Evolutionary conservation across 2,329 filamentous ascomycete species (phyloP).

Genomic region (Neonectria coccinea): DNA sequence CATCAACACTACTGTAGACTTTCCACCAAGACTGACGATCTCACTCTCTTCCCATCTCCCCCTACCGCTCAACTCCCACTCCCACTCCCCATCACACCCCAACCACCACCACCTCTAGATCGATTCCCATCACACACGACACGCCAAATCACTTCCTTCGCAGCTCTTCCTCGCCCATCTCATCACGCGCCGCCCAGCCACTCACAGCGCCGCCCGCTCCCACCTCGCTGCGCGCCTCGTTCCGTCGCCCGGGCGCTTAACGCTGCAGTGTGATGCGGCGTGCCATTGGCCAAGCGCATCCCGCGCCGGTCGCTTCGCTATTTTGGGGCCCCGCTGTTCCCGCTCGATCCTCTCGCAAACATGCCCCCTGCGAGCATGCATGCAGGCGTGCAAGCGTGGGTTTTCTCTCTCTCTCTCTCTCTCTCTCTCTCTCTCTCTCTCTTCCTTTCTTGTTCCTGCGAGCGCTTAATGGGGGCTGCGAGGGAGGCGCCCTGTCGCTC

Average conservation of each 20-base stretch:
- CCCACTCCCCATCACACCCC: not conserved
- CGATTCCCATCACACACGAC: not conserved
- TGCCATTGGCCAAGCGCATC: conserved; percentile 17
- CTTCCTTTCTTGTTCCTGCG: not conserved
- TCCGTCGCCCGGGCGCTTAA: conserved; percentile 24
- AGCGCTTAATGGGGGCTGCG: conserved; percentile 27
- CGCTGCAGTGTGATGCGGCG: conserved; percentile 28
- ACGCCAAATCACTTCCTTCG: not conserved
- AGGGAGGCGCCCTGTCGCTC: not conserved
- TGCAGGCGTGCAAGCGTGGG: not conserved
- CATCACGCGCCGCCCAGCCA: conserved; percentile 5
- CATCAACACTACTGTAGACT: no score
- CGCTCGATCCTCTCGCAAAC: not conserved
- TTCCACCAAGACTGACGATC: not conserved
- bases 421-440: no score
- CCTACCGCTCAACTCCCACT: not conserved
- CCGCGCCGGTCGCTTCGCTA: conserved; percentile 13
- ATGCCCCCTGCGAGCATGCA: no score
- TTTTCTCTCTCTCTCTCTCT: not conserved
- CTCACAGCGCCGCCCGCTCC: conserved; percentile 9
- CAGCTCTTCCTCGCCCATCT: not conserved
- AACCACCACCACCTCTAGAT: not conserved
- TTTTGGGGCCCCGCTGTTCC: conserved; percentile 17
- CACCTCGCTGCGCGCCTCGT: conserved; percentile 12
- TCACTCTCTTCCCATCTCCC: not conserved